Conservation (phyloP, 2,329 filamentous ascomycete species). For the Zymoseptoria ardabiliae region DNA sequence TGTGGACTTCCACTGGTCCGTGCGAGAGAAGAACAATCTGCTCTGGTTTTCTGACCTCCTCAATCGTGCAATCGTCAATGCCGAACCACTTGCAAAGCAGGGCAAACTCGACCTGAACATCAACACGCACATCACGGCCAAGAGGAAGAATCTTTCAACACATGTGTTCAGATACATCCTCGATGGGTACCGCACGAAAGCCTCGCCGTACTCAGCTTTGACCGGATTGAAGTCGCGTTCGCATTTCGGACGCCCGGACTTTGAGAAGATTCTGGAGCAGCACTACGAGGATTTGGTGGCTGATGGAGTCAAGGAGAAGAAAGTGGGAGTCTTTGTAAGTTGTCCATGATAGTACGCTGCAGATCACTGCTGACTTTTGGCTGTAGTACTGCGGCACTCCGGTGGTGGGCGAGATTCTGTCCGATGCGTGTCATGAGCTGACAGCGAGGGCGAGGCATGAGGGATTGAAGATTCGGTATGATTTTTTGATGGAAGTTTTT, state of each 20-base stretch:
- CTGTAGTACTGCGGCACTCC: constrained; percentile 46
- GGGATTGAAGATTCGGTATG: constrained; percentile 47
- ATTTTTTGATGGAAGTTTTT: constrained; percentile 54
- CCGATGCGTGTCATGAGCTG: constrained; percentile 47
- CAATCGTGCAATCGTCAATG: constrained; percentile 40
- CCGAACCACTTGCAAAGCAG: constrained; percentile 30
- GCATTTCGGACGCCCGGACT: constrained; percentile 50
- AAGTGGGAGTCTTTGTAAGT: constrained; percentile 44
- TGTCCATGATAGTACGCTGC: background rate
- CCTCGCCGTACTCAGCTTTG: constrained; percentile 46
- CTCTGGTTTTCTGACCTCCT: constrained; percentile 53
- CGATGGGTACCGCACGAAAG: constrained; percentile 48
- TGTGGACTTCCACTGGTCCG: constrained; percentile 55
- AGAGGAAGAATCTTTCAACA: constrained; percentile 45
- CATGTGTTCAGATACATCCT: constrained; percentile 52
- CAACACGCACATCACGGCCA: constrained; percentile 51
- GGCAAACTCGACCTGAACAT: constrained; percentile 46
- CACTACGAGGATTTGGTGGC: constrained; percentile 49
- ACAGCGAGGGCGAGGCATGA: constrained; percentile 47
- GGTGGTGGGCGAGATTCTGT: constrained; percentile 49
- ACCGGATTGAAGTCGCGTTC: constrained; percentile 49
- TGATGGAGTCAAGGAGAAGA: constrained; percentile 32
- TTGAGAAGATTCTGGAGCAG: constrained; percentile 45
- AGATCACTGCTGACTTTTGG: background rate
- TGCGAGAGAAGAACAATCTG: constrained; percentile 50